phyloP scores from a whole-genome alignment of 805 yeast species.

The Candida ovalis region DNA sequence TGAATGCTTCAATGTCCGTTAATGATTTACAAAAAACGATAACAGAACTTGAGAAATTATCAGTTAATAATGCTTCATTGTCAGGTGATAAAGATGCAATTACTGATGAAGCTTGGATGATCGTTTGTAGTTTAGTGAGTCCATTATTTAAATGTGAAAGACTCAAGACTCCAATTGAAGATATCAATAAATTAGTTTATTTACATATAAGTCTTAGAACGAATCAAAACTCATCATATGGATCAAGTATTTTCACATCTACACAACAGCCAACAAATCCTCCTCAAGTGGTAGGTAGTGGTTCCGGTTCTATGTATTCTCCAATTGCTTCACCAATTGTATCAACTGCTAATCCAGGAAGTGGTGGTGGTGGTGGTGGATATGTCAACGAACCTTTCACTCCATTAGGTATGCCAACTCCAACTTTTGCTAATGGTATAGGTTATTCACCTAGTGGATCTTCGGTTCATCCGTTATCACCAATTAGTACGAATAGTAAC shows the following conservation, averaged over 20 bases:
- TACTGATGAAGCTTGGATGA: constrained; percentile 49
- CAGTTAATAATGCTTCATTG: constrained; percentile 23
- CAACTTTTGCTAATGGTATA: constrained; percentile 16
- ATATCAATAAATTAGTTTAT: constrained; percentile 45
- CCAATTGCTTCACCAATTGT: constrained; percentile 4
- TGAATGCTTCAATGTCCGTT: constrained; percentile 23
- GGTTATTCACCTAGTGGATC: constrained; percentile 18
- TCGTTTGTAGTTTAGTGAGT: constrained; percentile 38
- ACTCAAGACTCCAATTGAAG: constrained; percentile 52
- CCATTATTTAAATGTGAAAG: constrained; percentile 49
- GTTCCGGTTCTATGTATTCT: background rate
- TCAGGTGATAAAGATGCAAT: constrained; percentile 35
- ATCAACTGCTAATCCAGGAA: background rate
- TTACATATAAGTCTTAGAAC: constrained; percentile 29
- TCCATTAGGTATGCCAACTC: constrained; percentile 22
- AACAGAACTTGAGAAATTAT: constrained; percentile 27
- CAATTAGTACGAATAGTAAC: constrained; percentile 18
- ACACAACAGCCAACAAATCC: constrained; percentile 1
- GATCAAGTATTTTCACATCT: constrained; percentile 1
- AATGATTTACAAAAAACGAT: constrained; percentile 30
- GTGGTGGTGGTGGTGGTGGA: background rate
- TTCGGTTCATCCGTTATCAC: constrained; percentile 15
- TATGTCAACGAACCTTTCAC: constrained; percentile 7
- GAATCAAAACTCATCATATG: constrained; percentile 5
- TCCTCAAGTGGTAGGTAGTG: constrained; percentile 7